Base-by-base conservation (phyloP, 345 rosid species). In the Clarkia xantiana region DNA sequence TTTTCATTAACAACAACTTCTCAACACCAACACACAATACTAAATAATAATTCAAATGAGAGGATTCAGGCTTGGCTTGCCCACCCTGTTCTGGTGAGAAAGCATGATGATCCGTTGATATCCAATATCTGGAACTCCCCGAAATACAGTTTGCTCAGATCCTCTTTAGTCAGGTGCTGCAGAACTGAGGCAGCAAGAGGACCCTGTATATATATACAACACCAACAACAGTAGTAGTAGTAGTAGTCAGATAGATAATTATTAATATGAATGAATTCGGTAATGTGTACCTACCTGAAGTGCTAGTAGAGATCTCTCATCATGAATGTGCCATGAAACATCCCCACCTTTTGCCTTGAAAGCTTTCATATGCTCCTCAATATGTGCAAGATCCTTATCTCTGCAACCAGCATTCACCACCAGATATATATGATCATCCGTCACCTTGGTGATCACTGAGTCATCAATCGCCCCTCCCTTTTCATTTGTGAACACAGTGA, bases 391-490 rank as follows among this genome's bases (percentile, higher is more conserved):
- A 74, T 91, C 98, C 79, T 91, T 86, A 57, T 86, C 99, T 64
- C 99, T 82, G 65, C 96, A 93, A 18, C 99, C 99, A 40, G 96
- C 99, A 80, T 87, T 87, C 51, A 93, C 96, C 60, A 93, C 99
- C 62, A 93, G 60, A 70, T 93, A 93, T 53, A 93, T 62, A 66
- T 71, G 94, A 22, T 77, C 82, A 61, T 84, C 82, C 18, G 62
- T 71, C 65, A 93, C 94, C 66, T 93, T 87, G 42, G 95, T 79
- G 61, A 93, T 82, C 64, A 93, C 96, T 0, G 99, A 82, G 64
- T 93, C 99, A 68, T 93, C 95, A 62, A 93, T 84, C 0, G 95
- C 83, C 29, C 96, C 96, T 29, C 99, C 99, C 46, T 84, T 84
- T 71, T 87, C 95, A 15, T 93, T 84, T 1, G 99, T 87, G 55